A percentile compares a stretch with the other conserved stretches of the same genome.
Evolutionary conservation across 306 rosid species (phyloP).

Genomic region (Arachis stenosperma): DNA sequence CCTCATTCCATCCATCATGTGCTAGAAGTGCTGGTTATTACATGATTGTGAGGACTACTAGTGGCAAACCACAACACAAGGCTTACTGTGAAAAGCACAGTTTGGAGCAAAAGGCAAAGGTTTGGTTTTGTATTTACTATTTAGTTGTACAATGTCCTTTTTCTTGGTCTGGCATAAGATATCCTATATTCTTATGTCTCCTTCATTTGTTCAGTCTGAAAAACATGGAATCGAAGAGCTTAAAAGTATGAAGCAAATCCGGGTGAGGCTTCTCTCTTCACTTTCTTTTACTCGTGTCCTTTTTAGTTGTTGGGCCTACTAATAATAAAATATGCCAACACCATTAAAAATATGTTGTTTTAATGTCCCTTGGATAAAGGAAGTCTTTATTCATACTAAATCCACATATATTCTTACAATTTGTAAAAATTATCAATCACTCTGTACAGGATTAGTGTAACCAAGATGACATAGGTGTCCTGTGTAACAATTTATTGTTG

Average conservation of each 20-base stretch:
- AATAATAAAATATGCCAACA: background rate
- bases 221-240: slow-evolving; percentile 90
- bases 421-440: background rate
- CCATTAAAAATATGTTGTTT: background rate
- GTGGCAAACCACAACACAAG: slow-evolving; percentile 89
- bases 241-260: slow-evolving; percentile 75
- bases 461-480: background rate
- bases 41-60: slow-evolving; percentile 66
- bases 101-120: slow-evolving; percentile 91
- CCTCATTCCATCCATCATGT: slow-evolving; percentile 88
- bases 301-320: slow-evolving; percentile 26
- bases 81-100: slow-evolving; percentile 97
- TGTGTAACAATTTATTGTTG: background rate
- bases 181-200: slow-evolving; percentile 25
- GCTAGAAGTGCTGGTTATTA: slow-evolving; percentile 85
- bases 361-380: background rate
- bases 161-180: slow-evolving; percentile 15
- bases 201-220: slow-evolving; percentile 71
- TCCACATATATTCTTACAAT: background rate
- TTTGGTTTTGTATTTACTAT: slow-evolving; percentile 33
- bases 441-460: background rate
- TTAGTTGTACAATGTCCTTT: slow-evolving; percentile 1
- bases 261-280: slow-evolving; percentile 58
- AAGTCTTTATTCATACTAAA: background rate
- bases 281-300: slow-evolving; percentile 4